phyloP scores from a whole-genome alignment of 2,329 filamentous ascomycete species.

The Alternaria ventricosa region DNA sequence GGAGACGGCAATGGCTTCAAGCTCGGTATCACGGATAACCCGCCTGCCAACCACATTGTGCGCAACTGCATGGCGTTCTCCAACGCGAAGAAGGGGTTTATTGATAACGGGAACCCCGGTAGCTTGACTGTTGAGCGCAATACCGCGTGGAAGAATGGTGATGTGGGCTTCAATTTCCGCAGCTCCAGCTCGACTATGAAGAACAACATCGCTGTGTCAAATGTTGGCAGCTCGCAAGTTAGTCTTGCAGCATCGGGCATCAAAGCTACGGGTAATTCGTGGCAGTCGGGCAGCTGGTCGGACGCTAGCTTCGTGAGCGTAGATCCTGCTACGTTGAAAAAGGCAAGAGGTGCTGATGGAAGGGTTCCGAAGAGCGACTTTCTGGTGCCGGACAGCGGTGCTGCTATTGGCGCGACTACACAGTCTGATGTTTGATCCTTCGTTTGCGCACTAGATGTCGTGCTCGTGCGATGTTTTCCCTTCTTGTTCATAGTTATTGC shows the following conservation, averaged over 20 bases:
- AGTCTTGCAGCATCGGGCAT: conserved; percentile 17
- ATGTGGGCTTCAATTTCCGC: conserved; percentile 50
- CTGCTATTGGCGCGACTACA: conserved; percentile 52
- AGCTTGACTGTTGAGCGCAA: conserved; percentile 51
- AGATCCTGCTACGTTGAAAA: conserved; percentile 44
- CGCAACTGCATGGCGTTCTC: conserved; percentile 55
- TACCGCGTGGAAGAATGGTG: conserved; percentile 57
- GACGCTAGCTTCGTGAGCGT: conserved; percentile 51
- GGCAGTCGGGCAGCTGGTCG: conserved; percentile 51
- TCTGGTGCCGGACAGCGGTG: conserved; percentile 48
- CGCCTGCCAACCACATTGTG: conserved; percentile 53
- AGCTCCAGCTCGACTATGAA: conserved; percentile 46
- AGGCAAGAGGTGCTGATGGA: conserved; percentile 46
- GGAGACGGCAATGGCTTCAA: conserved; percentile 60
- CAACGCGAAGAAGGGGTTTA: conserved; percentile 57
- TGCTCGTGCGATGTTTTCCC: not conserved
- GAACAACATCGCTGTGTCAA: conserved; percentile 51
- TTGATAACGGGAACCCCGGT: conserved; percentile 55
- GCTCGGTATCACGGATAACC: conserved; percentile 49
- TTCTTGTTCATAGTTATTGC: not conserved
- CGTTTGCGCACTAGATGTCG: not conserved
- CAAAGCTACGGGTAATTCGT: conserved; percentile 51
- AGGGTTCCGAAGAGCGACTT: conserved; percentile 53
- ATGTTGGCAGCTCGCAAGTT: conserved; percentile 26
- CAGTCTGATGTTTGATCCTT: conserved; percentile 7